Conservation (phyloP, 2,329 filamentous ascomycete genomes). For the Fusarium cicatricum region DNA sequence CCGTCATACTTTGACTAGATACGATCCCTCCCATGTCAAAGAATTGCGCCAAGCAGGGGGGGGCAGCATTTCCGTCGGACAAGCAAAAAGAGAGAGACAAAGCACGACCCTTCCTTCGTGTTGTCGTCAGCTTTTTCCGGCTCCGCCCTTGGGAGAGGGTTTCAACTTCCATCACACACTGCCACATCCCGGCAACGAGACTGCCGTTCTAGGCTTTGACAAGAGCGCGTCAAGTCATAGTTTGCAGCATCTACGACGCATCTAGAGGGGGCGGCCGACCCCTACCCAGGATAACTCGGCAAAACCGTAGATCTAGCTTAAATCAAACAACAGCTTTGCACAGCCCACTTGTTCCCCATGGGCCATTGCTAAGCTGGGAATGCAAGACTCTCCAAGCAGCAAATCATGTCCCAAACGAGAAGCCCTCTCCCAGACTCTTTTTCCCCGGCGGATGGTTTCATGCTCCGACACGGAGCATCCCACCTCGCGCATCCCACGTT, state of each 20-base stretch:
- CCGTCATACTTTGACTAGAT: constrained; percentile 22
- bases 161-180: constrained; percentile 29
- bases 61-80: background rate
- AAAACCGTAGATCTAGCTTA: background rate
- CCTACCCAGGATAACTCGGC: background rate
- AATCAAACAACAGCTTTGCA: background rate
- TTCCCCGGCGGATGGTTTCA: constrained; percentile 13
- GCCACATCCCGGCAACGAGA: constrained; percentile 14
- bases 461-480: constrained; percentile 11
- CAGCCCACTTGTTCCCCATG: constrained; percentile 8
- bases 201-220: background rate
- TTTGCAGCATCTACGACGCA: too few species aligned
- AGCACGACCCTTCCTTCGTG: background rate
- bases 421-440: background rate
- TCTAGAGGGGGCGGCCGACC: constrained; percentile 25
- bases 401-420: constrained; percentile 7
- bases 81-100: background rate
- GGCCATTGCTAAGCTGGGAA: constrained; percentile 12
- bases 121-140: constrained; percentile 17
- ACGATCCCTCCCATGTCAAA: background rate
- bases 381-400: background rate
- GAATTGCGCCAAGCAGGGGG: constrained; percentile 3
- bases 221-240: too few species aligned
- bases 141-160: constrained; percentile 26
- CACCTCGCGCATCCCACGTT: too few species aligned